phyloP scores from a whole-genome alignment of 192 early-diverging fungal genomes.

The Gaertneriomyces semiglobifer region DNA sequence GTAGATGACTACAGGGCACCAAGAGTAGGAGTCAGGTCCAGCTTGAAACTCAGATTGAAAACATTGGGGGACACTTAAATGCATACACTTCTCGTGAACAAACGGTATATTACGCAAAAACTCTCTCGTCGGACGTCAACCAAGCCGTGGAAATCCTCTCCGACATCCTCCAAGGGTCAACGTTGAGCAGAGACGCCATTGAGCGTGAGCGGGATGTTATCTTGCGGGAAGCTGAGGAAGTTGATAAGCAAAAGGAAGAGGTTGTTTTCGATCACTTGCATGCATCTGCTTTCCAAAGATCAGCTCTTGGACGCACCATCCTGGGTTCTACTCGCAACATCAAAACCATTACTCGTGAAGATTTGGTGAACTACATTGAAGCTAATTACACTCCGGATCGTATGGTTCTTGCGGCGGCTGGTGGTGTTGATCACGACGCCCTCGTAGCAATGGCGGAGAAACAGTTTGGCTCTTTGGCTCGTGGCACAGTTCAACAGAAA shows the following conservation, averaged over 20 bases:
- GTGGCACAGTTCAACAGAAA: constrained; percentile 36
- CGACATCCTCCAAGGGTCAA: constrained; percentile 93
- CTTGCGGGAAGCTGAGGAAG: constrained; percentile 84
- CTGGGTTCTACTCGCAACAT: constrained; percentile 94
- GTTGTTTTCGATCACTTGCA: constrained; percentile 99
- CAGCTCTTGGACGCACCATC: constrained; percentile 86
- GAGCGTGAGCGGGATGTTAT: constrained; percentile 98
- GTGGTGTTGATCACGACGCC: constrained; percentile 89
- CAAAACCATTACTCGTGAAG: constrained; percentile 77
- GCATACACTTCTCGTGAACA: constrained; percentile 99
- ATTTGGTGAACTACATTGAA: constrained; percentile 84
- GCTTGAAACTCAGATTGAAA: constrained; percentile 93
- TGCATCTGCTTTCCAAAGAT: constrained; percentile 88
- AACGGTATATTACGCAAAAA: constrained; percentile 97
- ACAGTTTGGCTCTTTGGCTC: constrained; percentile 78
- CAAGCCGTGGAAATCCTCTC: constrained; percentile 89
- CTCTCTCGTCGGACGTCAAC: constrained; percentile 81
- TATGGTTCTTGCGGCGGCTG: constrained; percentile 91
- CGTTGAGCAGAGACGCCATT: constrained; percentile 75
- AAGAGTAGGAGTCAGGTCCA: constrained; percentile 80
- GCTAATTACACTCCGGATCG: constrained; percentile 95
- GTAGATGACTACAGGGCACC: constrained; percentile 62
- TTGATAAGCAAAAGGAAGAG: constrained; percentile 92
- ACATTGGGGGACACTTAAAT: constrained; percentile 97
- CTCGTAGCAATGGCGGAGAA: constrained; percentile 89